Evolutionary conservation across 352 stramenopile genomes (phyloP).

Genomic region (Thalassiosira mediterranea): DNA sequence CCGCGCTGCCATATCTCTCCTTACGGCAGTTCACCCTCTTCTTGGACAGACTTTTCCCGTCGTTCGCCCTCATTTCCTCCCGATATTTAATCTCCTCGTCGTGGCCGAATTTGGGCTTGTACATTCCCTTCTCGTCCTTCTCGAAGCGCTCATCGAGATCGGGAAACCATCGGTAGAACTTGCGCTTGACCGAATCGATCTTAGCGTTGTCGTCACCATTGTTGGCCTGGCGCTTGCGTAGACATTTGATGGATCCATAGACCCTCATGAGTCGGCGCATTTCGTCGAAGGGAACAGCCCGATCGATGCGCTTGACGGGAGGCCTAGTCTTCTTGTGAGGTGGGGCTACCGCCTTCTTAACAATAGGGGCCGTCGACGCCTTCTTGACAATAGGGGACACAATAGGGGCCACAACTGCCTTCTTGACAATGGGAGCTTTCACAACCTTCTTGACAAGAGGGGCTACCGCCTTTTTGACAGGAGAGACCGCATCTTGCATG

Average conservation of each 20-base stretch:
- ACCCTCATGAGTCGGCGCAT: conserved; percentile 46
- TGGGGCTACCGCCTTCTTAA: neutral
- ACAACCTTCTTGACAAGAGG: neutral
- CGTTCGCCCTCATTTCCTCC: conserved; percentile 9
- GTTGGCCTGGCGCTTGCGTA: conserved; percentile 22
- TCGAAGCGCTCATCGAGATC: conserved; percentile 32
- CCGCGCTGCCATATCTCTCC: neutral
- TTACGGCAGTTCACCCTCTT: conserved; percentile 6
- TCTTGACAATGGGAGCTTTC: neutral
- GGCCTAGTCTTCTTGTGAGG: neutral
- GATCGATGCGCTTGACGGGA: neutral
- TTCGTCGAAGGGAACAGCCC: conserved; percentile 24
- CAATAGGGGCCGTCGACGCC: neutral
- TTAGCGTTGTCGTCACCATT: conserved; percentile 19
- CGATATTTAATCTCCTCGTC: conserved; percentile 21
- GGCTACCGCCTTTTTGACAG: neutral
- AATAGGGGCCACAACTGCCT: neutral
- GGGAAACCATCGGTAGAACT: conserved; percentile 56
- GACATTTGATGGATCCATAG: conserved; percentile 41
- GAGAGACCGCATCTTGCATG: too few species aligned
- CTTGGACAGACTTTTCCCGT: conserved; percentile 6
- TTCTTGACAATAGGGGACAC: neutral
- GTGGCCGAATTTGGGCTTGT: conserved; percentile 18
- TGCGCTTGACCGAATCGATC: conserved; percentile 46
- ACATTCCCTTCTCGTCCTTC: neutral